A percentile compares a stretch with the other conserved stretches of the same genome.
Conservation (phyloP, 768 basidiomycete species). For the Lactarius trivialis region DNA sequence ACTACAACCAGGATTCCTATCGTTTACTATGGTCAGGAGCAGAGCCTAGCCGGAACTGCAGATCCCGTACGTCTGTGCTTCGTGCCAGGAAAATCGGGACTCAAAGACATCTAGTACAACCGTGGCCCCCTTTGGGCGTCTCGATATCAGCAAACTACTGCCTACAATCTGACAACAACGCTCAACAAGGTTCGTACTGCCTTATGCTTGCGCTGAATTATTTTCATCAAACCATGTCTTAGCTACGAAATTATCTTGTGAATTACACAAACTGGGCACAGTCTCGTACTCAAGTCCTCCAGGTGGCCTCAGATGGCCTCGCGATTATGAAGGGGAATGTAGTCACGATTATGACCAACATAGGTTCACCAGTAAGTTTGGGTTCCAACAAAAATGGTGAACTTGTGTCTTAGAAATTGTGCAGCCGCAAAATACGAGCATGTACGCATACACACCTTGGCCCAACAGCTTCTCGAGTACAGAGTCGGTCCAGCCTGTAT, state of each 20-base stretch:
- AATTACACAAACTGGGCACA: constrained; percentile 46
- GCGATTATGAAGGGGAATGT: constrained; percentile 60
- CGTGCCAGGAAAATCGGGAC: constrained; percentile 4
- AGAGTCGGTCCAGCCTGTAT: constrained; percentile 42
- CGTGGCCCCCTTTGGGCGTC: constrained; percentile 74
- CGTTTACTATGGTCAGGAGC: constrained; percentile 79
- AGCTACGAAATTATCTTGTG: constrained; percentile 65
- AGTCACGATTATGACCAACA: constrained; percentile 58
- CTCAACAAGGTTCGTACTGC: constrained; percentile 46
- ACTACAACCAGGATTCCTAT: constrained; percentile 51
- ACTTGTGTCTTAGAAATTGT: constrained; percentile 1
- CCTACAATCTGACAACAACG: constrained; percentile 51
- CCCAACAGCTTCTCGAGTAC: constrained; percentile 41
- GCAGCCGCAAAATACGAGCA: constrained; percentile 51
- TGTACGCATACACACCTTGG: constrained; percentile 55
- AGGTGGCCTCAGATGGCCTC: constrained; percentile 44
- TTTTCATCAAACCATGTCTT: not conserved
- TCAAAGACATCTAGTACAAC: constrained; percentile 43
- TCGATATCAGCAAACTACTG: constrained; percentile 49
- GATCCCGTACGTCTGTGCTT: constrained; percentile 50
- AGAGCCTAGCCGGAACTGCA: constrained; percentile 51
- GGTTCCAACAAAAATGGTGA: not conserved
- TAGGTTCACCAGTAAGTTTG: constrained; percentile 59
- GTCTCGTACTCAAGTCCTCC: constrained; percentile 46
- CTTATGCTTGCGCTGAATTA: not conserved